phyloP scores from a whole-genome alignment of 108 stramenopile genomes.

The Cylindrotheca closterium region DNA sequence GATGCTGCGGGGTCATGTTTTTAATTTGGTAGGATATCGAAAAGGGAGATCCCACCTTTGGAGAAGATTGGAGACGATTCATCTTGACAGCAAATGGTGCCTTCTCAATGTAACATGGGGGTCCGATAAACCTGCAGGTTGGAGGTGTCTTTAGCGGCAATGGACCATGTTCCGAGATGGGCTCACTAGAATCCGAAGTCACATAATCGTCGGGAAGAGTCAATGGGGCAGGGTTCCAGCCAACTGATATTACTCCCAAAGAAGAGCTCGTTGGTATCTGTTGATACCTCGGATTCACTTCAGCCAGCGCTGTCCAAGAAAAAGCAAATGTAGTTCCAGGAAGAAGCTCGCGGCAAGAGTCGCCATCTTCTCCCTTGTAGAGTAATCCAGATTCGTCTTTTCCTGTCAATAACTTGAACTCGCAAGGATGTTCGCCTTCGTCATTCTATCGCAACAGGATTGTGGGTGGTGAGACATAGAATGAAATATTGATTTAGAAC shows the following conservation, averaged over 20 bases:
- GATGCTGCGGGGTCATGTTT: constrained; percentile 65
- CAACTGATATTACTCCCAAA: constrained; percentile 58
- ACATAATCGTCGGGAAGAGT: constrained; percentile 22
- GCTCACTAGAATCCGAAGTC: not conserved
- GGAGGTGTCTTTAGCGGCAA: constrained; percentile 36
- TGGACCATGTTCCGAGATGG: constrained; percentile 60
- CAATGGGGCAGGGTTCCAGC: constrained; percentile 62
- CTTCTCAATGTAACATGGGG: constrained; percentile 60
- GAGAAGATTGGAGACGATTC: constrained; percentile 33
- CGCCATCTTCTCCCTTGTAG: constrained; percentile 15
- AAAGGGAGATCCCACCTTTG: constrained; percentile 67
- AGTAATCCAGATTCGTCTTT: constrained; percentile 20
- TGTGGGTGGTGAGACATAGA: not conserved
- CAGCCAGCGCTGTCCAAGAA: constrained; percentile 40
- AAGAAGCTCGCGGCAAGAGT: constrained; percentile 23
- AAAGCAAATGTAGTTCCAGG: constrained; percentile 54
- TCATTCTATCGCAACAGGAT: not conserved
- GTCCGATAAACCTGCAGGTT: constrained; percentile 57
- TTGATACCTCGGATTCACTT: constrained; percentile 23
- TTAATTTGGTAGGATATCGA: constrained; percentile 53
- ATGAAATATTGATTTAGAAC: not conserved
- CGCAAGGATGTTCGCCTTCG: not conserved
- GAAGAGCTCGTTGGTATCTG: constrained; percentile 32
- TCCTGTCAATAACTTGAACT: constrained; percentile 13
- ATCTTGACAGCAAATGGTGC: constrained; percentile 66